Percentiles rank a stretch among this genome's conserved stretches.
Evolutionary conservation across 2,329 filamentous ascomycete species (phyloP).

Genomic region (Amauroascus niger): DNA sequence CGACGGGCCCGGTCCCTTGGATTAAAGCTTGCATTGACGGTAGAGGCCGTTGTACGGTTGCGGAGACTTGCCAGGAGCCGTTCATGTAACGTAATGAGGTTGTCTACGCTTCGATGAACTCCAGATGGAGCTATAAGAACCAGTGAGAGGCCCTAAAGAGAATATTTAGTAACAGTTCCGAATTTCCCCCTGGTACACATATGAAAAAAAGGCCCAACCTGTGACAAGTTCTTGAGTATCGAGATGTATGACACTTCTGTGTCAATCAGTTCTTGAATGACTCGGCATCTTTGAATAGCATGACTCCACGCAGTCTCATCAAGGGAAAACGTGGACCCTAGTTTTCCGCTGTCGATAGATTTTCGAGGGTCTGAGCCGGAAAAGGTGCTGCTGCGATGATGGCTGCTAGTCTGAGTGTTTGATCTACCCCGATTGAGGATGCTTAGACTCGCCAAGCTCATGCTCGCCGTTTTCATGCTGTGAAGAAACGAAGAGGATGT

Average conservation of each 20-base stretch:
- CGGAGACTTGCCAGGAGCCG: conserved; percentile 68
- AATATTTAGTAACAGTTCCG: neutral
- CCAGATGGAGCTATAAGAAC: conserved; percentile 62
- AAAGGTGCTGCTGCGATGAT: conserved; percentile 46
- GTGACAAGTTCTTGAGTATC: conserved; percentile 75
- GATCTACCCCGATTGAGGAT: conserved; percentile 52
- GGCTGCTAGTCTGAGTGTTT: conserved; percentile 51
- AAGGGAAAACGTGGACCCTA: conserved; percentile 38
- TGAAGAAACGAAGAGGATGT: conserved; percentile 72
- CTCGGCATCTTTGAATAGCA: conserved; percentile 63
- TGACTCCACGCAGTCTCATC: conserved; percentile 64
- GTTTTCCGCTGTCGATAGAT: conserved; percentile 49
- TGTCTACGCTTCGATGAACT: conserved; percentile 68
- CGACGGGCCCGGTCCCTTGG: neutral
- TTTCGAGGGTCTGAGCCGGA: conserved; percentile 58
- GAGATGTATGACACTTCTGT: conserved; percentile 85
- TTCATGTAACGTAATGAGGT: conserved; percentile 76
- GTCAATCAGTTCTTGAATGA: conserved; percentile 73
- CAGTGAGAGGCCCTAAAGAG: conserved; percentile 55
- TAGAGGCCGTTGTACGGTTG: conserved; percentile 22
- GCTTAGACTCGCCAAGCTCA: conserved; percentile 66
- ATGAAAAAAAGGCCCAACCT: conserved; percentile 49
- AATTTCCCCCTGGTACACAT: neutral
- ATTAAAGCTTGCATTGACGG: neutral
- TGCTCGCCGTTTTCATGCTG: conserved; percentile 69